A percentile compares a stretch with the other conserved stretches of the same genome.
These are phyloP conservation scores for Coemansia sp. DNA, from an alignment of 192 early-diverging fungal species.

Conservation along the genomic window DNA sequence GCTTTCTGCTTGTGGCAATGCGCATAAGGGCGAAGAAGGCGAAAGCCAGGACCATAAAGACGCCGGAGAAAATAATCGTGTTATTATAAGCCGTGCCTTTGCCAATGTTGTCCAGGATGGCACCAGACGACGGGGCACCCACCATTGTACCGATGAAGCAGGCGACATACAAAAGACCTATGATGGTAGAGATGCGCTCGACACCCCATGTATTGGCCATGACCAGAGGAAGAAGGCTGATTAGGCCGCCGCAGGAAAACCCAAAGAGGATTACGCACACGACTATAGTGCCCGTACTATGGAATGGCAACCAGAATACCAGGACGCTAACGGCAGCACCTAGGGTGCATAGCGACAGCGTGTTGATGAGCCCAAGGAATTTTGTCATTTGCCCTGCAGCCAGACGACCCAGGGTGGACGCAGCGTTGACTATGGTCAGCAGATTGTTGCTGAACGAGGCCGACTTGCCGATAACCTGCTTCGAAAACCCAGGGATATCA, in stretches of 20 bases:
- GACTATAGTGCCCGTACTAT: constrained; percentile 34
- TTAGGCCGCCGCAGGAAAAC: constrained; percentile 59
- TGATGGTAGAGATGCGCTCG: constrained; percentile 57
- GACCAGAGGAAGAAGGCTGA: constrained; percentile 57
- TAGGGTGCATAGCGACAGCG: constrained; percentile 51
- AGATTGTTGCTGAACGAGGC: constrained; percentile 55
- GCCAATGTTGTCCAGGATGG: constrained; percentile 55
- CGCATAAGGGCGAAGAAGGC: constrained; percentile 29
- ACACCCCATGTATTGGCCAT: constrained; percentile 59
- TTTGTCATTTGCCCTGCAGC: constrained; percentile 61
- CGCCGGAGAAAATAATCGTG: constrained; percentile 42
- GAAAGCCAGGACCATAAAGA: constrained; percentile 31
- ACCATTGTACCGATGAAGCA: constrained; percentile 53
- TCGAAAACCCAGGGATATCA: constrained; percentile 44
- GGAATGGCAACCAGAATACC: constrained; percentile 58
- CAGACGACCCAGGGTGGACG: constrained; percentile 64
- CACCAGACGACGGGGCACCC: constrained; percentile 56
- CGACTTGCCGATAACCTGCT: constrained; percentile 42
- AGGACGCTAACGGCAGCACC: constrained; percentile 49
- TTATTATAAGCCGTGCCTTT: constrained; percentile 23
- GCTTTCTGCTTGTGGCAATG: constrained; percentile 1
- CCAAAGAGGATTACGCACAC: constrained; percentile 56
- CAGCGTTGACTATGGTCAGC: constrained; percentile 65
- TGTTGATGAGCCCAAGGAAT: constrained; percentile 61
- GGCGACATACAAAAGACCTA: constrained; percentile 56